Evolutionary conservation across 176 grass and related monocot species (phyloP).

Genomic region (Tuctoria greenei): DNA sequence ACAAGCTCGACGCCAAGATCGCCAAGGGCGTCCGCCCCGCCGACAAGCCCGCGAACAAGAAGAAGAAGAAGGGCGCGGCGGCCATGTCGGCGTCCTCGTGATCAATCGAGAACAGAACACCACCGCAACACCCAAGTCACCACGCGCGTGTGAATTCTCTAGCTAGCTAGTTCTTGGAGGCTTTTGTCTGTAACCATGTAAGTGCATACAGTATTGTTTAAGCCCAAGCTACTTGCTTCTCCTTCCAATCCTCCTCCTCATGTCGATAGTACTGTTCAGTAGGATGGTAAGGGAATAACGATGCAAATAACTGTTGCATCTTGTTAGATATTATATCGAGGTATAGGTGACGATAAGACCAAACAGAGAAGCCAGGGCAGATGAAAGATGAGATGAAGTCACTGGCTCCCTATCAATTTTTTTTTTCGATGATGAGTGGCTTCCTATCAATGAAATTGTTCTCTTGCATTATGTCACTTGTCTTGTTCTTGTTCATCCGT

Average conservation of each 20-base stretch:
- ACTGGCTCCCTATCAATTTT: constrained; percentile 47
- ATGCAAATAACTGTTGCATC: constrained; percentile 40
- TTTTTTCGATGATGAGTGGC: no score
- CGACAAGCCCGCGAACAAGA: constrained; percentile 49
- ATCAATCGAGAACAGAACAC: not conserved
- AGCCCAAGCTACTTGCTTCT: constrained; percentile 28
- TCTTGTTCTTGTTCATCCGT: constrained; percentile 44
- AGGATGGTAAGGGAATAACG: constrained; percentile 37
- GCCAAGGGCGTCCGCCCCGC: not conserved
- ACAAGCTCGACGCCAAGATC: constrained; percentile 59
- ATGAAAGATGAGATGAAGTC: constrained; percentile 57
- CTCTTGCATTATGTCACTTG: constrained; percentile 29
- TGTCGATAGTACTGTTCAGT: constrained; percentile 33
- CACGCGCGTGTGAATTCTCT: constrained; percentile 52
- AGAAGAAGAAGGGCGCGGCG: not conserved
- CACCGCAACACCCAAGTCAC: not conserved
- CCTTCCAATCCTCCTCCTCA: constrained; percentile 15
- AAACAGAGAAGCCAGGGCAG: constrained; percentile 56
- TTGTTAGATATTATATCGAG: constrained; percentile 43
- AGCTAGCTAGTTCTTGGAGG: constrained; percentile 53
- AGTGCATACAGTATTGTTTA: constrained; percentile 43
- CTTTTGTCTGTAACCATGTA: constrained; percentile 40
- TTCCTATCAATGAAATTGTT: constrained; percentile 38
- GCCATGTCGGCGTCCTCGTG: constrained; percentile 46
- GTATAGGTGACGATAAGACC: constrained; percentile 52